phyloP scores from a whole-genome alignment of 2,329 filamentous ascomycete species.

The Fusarium liriodendri region DNA sequence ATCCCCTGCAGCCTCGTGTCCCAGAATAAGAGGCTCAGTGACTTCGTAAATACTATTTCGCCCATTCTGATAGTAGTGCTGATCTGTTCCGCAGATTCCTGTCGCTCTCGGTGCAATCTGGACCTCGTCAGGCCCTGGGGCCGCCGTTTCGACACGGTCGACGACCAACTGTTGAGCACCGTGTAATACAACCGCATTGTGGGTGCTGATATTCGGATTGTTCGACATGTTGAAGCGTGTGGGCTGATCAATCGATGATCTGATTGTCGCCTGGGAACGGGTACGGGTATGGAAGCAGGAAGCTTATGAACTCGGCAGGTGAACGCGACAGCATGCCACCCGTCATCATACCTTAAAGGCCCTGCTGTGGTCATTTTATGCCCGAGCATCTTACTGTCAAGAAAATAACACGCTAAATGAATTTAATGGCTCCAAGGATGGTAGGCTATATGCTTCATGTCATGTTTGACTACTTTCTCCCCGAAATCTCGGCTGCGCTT shows the following conservation, averaged over 20 bases:
- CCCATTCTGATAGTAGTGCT: constrained; percentile 1
- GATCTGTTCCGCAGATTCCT: background rate
- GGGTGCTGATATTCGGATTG: background rate
- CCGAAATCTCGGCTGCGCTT: background rate
- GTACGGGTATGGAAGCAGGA: background rate
- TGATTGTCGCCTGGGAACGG: background rate
- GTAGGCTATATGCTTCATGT: background rate
- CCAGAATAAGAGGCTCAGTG: constrained; percentile 57
- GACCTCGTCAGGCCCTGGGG: background rate
- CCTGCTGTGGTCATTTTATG: background rate
- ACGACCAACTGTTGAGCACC: background rate
- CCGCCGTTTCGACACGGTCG: background rate
- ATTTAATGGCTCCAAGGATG: background rate
- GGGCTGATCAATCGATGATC: background rate
- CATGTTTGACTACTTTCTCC: background rate
- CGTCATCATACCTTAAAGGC: background rate
- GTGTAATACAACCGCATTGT: background rate
- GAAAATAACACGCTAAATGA: background rate
- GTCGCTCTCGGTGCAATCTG: background rate
- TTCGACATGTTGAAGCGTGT: background rate
- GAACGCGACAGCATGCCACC: background rate
- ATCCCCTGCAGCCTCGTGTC: constrained; percentile 70
- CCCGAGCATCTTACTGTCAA: background rate
- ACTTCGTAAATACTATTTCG: background rate
- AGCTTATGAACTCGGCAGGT: background rate